Evolutionary conservation across 129 eudicot genomes (phyloP), one percentile per base, ranked within the genome.

Genomic region (Heracleum sosnowskyi): DNA sequence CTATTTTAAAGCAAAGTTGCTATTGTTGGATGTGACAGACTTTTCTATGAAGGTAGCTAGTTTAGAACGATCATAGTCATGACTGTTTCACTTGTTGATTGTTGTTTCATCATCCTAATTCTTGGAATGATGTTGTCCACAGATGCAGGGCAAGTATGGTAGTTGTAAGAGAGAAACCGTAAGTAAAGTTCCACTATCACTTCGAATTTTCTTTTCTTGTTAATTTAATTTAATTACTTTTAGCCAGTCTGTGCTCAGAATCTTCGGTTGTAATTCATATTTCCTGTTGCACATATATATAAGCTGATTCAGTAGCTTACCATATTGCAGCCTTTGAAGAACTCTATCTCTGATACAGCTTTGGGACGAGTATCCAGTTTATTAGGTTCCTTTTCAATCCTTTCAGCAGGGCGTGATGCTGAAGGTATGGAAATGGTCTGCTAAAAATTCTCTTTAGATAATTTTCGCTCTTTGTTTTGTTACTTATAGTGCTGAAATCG

Each of bases 81-180:
- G 74, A 73, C 34, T 47, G 29, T 53, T 47, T 74, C 16, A 71
- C 37, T 22, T 63, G 47, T 42, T 75, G 45, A 70, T 60, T 10
- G 33, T 60, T n/a, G n/a, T 28, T 5, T 47, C 42, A 29, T 33
- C 53, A 57, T 45, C 63, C 74, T 90, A 79, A 90, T 77, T 15
- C 81, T 75, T 34, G 62, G 71, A 31, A 49, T 74, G 12, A 36
- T 64, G 77, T 75, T 80, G 69, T 73, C 69, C 22, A 41, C 93
- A 93, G 98, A 85, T 94, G 87, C 98, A 94, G 81, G 85, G 89
- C 91, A 94, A 94, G 86, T 94, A 91, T 83, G 97, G 97, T 18
- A 79, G 74, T 69, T 45, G 89, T 51, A 91, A 83, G 79, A 91
- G 85, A 79, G 93, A 91, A 71, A 55, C 90, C 39, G 98, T 94